A percentile compares a stretch with the other conserved stretches of the same genome.
Evolutionary conservation across 192 early-diverging fungal species (phyloP).

Genomic region (Mortierella alpina): DNA sequence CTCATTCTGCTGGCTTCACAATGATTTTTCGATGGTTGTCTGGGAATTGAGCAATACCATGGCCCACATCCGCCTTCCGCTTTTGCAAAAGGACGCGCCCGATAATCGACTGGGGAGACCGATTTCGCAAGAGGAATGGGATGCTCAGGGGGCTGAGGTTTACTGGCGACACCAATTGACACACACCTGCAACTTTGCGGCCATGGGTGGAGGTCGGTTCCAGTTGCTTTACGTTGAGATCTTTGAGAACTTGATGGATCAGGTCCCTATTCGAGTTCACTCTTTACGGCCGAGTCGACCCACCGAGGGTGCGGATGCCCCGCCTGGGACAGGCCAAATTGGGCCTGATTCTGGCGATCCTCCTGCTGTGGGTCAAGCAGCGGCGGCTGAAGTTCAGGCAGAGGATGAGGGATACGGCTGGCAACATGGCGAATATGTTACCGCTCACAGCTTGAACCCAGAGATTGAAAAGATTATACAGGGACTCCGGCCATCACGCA

Average conservation of each 20-base stretch:
- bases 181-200: conserved; percentile 50
- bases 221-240: conserved; percentile 49
- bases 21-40: conserved; percentile 50
- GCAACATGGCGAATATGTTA: conserved; percentile 49
- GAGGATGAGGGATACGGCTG: conserved; percentile 12
- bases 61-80: conserved; percentile 48
- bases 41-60: conserved; percentile 50
- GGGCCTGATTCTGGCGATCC: neutral
- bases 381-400: neutral
- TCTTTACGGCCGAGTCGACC: conserved; percentile 25
- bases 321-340: neutral
- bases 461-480: conserved; percentile 45
- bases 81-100: conserved; percentile 13
- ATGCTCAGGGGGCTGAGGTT: conserved; percentile 42
- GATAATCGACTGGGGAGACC: conserved; percentile 11
- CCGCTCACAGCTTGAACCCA: conserved; percentile 39
- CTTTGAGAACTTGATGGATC: conserved; percentile 44
- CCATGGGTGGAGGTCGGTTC: conserved; percentile 52
- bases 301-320: neutral
- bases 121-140: conserved; percentile 52
- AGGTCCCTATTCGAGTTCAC: conserved; percentile 45
- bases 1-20: conserved; percentile 52
- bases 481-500: conserved; percentile 46
- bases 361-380: neutral
- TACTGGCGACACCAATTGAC: conserved; percentile 49